phyloP scores from a whole-genome alignment of 2,329 filamentous ascomycete genomes.

The Fusarium siculi region DNA sequence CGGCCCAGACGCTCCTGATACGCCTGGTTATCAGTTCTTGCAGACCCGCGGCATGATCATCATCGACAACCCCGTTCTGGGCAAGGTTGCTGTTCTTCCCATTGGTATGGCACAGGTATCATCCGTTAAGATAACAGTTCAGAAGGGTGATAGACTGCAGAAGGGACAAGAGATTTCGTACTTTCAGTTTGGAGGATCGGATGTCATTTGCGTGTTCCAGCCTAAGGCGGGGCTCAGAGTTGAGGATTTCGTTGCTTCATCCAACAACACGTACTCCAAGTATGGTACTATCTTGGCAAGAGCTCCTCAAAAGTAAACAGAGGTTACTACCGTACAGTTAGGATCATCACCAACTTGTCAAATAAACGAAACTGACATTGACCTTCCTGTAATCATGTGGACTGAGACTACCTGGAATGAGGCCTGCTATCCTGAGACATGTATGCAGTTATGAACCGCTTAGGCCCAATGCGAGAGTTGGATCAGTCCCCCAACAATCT shows the following conservation, averaged over 20 bases:
- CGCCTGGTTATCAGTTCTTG: conserved; percentile 2
- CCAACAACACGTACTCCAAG: conserved; percentile 8
- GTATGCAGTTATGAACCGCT: background rate
- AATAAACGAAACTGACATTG: background rate
- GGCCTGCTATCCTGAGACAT: background rate
- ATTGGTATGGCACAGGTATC: conserved; percentile 14
- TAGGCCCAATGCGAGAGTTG: background rate
- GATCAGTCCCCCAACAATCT: background rate
- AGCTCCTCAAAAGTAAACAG: background rate
- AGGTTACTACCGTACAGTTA: accelerated
- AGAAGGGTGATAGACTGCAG: background rate
- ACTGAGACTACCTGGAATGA: background rate
- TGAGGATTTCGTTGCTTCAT: conserved; percentile 1
- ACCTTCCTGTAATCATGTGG: background rate
- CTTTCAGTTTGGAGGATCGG: conserved; percentile 18
- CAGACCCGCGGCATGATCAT: conserved; percentile 12
- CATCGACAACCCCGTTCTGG: background rate
- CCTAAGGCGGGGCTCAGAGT: background rate
- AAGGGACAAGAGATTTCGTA: conserved; percentile 12
- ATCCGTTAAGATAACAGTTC: background rate
- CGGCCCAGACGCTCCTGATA: background rate
- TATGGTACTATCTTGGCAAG: conserved; percentile 1
- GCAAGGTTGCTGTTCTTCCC: background rate
- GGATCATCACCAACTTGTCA: accelerated
- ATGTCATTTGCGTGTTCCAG: conserved; percentile 15